Evolutionary conservation across 208 protist species (phyloP).

Genomic region (Trypanosoma caninum): DNA sequence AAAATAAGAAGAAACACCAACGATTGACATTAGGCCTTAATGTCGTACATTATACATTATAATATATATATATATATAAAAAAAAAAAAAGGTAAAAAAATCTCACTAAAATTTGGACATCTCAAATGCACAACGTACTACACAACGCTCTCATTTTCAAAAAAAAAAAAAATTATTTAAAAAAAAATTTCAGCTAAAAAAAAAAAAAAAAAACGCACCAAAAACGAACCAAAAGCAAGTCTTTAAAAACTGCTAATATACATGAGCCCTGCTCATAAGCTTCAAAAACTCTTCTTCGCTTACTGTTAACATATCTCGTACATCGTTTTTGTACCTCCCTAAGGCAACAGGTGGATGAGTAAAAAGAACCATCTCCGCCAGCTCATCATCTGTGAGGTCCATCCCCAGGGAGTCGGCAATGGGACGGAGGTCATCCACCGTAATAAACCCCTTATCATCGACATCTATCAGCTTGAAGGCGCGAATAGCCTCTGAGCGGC

Average conservation of each 20-base stretch:
- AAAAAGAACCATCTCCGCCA: constrained; percentile 96
- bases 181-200: constrained; percentile 1
- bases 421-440: constrained; percentile 94
- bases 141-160: background rate
- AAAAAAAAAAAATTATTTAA: background rate
- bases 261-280: constrained; percentile 96
- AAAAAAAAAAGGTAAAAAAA: constrained; percentile 23
- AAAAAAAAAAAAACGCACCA: constrained; percentile 1
- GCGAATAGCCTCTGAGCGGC: constrained; percentile 78
- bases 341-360: constrained; percentile 68
- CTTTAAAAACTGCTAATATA: constrained; percentile 48
- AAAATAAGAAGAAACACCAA: constrained; percentile 87
- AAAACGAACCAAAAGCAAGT: background rate
- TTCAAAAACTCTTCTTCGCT: constrained; percentile 93
- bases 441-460: constrained; percentile 91
- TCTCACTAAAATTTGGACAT: too few relatives aligned
- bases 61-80: too few relatives aligned
- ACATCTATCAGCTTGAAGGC: constrained; percentile 93
- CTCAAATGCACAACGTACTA: too few relatives aligned
- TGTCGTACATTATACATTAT: too few relatives aligned
- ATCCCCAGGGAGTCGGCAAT: constrained; percentile 91
- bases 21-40: constrained; percentile 43
- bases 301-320: constrained; percentile 68
- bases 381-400: constrained; percentile 95
- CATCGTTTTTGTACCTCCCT: constrained; percentile 48